phyloP scores from a whole-genome alignment of 2,329 filamentous ascomycete species.

The Neurospora sp. region DNA sequence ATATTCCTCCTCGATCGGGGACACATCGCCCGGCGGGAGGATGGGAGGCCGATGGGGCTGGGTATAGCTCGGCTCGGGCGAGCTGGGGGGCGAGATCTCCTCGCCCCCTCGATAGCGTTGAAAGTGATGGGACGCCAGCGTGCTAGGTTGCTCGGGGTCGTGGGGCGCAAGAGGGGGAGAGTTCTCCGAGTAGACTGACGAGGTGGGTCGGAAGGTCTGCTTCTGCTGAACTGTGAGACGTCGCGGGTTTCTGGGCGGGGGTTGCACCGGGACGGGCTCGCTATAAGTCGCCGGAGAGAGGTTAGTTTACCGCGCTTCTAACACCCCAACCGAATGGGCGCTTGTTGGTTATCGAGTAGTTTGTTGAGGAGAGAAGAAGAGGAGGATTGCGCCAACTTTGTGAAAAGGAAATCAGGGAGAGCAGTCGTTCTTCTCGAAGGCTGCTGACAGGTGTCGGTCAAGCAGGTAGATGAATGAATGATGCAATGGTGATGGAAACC shows the following conservation, averaged over 20 bases:
- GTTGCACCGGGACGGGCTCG: constrained; percentile 23
- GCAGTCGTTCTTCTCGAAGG: not conserved
- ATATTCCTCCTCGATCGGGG: constrained; percentile 39
- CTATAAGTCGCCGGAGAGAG: constrained; percentile 21
- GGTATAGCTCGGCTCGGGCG: constrained; percentile 33
- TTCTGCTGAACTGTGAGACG: constrained; percentile 20
- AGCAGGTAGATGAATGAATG: not conserved
- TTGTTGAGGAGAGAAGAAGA: not conserved
- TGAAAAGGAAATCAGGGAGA: not conserved
- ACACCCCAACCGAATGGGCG: not conserved
- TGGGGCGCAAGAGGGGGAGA: constrained; percentile 28
- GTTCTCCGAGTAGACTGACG: constrained; percentile 52
- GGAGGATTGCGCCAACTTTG: not conserved
- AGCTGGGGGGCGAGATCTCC: constrained; percentile 45
- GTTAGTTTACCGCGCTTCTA: constrained; percentile 3
- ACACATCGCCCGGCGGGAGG: constrained; percentile 31
- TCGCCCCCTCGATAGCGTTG: constrained; percentile 19
- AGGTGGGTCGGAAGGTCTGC: constrained; percentile 37
- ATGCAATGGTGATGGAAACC: not conserved
- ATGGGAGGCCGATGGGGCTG: constrained; percentile 14
- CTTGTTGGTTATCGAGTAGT: not conserved
- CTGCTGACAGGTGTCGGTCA: not conserved
- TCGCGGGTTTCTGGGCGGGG: constrained; percentile 28
- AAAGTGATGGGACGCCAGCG: constrained; percentile 15
- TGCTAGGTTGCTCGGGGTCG: constrained; percentile 19